Evolutionary conservation across 1,139 yeast species (phyloP).

Genomic region (Wickerhamiella pararugosa): DNA sequence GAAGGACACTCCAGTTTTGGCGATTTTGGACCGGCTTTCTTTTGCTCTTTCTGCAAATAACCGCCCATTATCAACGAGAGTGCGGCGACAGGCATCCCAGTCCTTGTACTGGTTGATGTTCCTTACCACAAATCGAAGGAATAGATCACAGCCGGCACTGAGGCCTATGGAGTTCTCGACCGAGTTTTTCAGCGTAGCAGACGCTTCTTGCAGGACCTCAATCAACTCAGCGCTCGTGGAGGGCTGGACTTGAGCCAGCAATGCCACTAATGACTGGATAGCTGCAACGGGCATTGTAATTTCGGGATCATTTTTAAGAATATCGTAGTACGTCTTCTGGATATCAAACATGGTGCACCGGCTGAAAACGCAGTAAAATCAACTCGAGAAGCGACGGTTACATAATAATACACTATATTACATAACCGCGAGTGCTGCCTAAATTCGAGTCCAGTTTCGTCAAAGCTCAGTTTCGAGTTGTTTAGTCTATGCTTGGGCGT

Average conservation of each 20-base stretch:
- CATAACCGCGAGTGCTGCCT: background rate
- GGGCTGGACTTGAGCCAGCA: constrained; percentile 63
- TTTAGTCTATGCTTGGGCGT: background rate
- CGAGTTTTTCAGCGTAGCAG: constrained; percentile 53
- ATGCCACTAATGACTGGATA: constrained; percentile 79
- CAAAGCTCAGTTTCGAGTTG: background rate
- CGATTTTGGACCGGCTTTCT: constrained; percentile 74
- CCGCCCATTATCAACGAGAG: constrained; percentile 86
- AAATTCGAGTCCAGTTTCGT: too few relatives aligned
- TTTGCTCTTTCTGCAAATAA: constrained; percentile 85
- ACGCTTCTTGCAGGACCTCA: constrained; percentile 62
- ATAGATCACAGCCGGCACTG: constrained; percentile 94
- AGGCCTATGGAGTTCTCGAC: constrained; percentile 85
- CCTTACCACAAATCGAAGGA: constrained; percentile 81
- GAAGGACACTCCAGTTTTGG: constrained; percentile 75
- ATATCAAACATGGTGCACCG: constrained; percentile 43
- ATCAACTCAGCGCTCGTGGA: constrained; percentile 81
- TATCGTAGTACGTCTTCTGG: constrained; percentile 60
- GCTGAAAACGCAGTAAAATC: background rate
- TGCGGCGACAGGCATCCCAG: constrained; percentile 89
- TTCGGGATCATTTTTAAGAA: constrained; percentile 73
- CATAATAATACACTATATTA: background rate
- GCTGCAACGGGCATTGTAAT: constrained; percentile 99
- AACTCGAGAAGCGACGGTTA: background rate
- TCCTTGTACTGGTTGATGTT: constrained; percentile 72